These are phyloP conservation scores for Rosa rugosa DNA, from an alignment of 306 rosid genomes.

Conservation along the genomic window DNA sequence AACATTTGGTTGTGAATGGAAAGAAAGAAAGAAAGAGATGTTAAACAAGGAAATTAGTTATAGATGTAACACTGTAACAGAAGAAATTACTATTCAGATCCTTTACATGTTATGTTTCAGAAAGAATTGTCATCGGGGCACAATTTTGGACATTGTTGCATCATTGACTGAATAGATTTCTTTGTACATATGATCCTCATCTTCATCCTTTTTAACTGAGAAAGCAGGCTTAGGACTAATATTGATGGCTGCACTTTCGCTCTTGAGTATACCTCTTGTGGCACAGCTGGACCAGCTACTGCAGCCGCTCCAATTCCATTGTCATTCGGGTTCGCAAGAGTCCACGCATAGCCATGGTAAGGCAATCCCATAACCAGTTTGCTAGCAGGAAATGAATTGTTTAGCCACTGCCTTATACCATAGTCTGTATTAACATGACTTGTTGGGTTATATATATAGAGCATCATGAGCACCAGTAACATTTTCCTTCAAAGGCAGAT, in stretches of 20 bases:
- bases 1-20: too few relatives aligned
- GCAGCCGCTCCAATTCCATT: slow-evolving; percentile 30
- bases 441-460: slow-evolving; percentile 15
- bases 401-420: slow-evolving; percentile 31
- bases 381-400: slow-evolving; percentile 17
- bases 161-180: slow-evolving; percentile 5
- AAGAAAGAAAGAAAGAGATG: too few relatives aligned
- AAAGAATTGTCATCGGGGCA: neutral
- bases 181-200: neutral
- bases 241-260: slow-evolving; percentile 6
- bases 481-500: slow-evolving; percentile 6
- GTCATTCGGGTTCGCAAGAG: slow-evolving; percentile 21
- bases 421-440: slow-evolving; percentile 7
- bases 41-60: neutral
- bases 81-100: neutral
- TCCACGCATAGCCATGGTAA: slow-evolving; percentile 48
- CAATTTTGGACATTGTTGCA: neutral
- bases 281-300: neutral
- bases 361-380: slow-evolving; percentile 44
- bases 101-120: neutral
- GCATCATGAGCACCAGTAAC: slow-evolving; percentile 20
- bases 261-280: slow-evolving; percentile 33
- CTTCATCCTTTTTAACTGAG: slow-evolving; percentile 3
- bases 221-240: slow-evolving; percentile 32
- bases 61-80: neutral